These are phyloP conservation scores for Taphrina betulina DNA, from an alignment of 1,139 yeast species.

Conservation along the genomic window DNA sequence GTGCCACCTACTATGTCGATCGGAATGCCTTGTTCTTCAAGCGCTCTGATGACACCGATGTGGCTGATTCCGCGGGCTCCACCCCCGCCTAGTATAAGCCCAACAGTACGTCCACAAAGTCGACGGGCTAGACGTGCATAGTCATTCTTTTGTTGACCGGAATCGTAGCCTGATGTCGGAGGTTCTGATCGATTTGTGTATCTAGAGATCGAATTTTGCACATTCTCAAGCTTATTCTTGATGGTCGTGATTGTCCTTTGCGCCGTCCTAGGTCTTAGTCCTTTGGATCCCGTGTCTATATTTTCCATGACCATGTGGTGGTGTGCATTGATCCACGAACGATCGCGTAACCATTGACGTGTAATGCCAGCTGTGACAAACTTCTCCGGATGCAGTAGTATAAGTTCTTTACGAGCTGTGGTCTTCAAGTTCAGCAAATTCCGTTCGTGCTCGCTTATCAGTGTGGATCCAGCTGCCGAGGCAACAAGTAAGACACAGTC, in stretches of 20 bases:
- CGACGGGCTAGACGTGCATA: conserved; percentile 85
- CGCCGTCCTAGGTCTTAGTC: conserved; percentile 26
- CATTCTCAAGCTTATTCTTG: conserved; percentile 43
- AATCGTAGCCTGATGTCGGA: conserved; percentile 48
- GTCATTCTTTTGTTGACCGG: conserved; percentile 72
- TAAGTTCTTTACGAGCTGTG: conserved; percentile 83
- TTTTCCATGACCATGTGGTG: conserved; percentile 67
- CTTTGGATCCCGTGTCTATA: conserved; percentile 4
- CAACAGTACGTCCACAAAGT: conserved; percentile 88
- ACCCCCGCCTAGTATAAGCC: conserved; percentile 93
- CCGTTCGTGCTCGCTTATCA: conserved; percentile 82
- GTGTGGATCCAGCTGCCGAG: conserved; percentile 59
- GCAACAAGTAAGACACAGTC: conserved; percentile 68
- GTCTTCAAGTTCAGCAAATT: conserved; percentile 72
- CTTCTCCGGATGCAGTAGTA: conserved; percentile 78
- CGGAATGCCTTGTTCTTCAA: conserved; percentile 93
- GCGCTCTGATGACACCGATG: conserved; percentile 83
- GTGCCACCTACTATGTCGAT: conserved; percentile 95
- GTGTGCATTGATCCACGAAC: conserved; percentile 90
- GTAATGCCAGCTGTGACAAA: conserved; percentile 84
- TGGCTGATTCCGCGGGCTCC: conserved; percentile 96
- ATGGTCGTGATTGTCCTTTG: conserved; percentile 35
- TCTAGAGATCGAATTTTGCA: conserved; percentile 45
- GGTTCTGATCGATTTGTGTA: conserved; percentile 40
- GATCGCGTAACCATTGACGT: conserved; percentile 73